These are phyloP conservation scores for Paramecium bursaria DNA, from an alignment of 73 alveolate genomes.

Conservation along the genomic window DNA sequence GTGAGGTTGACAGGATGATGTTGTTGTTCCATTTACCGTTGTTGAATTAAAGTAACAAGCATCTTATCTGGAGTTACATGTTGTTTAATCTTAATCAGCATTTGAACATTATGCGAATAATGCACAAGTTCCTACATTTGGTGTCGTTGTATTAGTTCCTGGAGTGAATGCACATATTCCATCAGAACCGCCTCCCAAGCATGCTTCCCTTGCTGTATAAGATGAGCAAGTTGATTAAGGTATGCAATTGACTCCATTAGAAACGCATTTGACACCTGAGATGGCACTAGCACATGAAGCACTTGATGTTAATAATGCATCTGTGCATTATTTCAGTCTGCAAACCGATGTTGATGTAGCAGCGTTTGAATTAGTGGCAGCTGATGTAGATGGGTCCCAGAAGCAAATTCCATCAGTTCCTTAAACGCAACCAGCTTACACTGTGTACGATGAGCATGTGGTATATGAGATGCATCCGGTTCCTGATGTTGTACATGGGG, in stretches of 20 bases:
- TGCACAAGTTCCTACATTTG: conserved; percentile 16
- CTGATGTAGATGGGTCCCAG: neutral
- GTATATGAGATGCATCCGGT: too few relatives aligned
- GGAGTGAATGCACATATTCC: conserved; percentile 23
- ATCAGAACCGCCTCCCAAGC: conserved; percentile 39
- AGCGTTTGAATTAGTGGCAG: too few relatives aligned
- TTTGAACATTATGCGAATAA: neutral
- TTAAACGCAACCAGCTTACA: neutral
- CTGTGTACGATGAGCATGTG: too few relatives aligned
- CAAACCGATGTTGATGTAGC: neutral
- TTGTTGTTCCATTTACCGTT: neutral
- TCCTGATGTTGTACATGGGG: too few relatives aligned
- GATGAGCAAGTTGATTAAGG: conserved; percentile 10
- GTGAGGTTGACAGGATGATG: neutral
- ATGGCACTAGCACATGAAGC: too few relatives aligned
- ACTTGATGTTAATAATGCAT: too few relatives aligned
- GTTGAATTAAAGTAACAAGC: conserved; percentile 1
- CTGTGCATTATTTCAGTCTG: conserved; percentile 36
- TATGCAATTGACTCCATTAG: conserved; percentile 33
- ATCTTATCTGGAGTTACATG: neutral
- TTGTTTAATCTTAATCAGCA: neutral
- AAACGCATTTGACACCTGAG: neutral
- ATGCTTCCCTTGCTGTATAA: neutral
- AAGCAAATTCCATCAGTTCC: conserved; percentile 34
- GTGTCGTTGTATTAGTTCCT: neutral